These are phyloP conservation scores for Paraleonurus japonicus DNA, from an alignment of 257 asterid species.

Conservation along the genomic window DNA sequence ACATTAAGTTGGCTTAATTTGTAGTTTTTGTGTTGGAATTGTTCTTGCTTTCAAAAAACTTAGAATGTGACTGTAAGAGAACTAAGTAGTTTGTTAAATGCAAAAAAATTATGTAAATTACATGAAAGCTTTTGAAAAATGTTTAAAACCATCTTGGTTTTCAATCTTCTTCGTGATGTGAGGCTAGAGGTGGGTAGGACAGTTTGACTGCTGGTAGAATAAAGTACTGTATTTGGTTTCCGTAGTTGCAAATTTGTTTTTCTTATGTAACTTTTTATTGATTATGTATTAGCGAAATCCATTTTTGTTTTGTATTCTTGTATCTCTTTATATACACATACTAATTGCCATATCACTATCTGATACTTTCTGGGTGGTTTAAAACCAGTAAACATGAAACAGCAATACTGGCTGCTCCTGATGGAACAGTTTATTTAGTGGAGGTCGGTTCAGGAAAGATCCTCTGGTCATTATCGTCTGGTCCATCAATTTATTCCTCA, in stretches of 20 bases:
- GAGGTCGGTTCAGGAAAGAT: conserved; percentile 55
- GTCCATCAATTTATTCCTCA: conserved; percentile 75
- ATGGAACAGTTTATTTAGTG: conserved; percentile 70
- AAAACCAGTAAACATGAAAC: conserved; percentile 55
- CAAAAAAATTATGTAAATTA: not conserved
- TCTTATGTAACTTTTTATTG: not conserved
- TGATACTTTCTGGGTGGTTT: conserved; percentile 24
- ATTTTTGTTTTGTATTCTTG: not conserved
- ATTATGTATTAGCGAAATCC: not conserved
- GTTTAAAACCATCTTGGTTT: not conserved
- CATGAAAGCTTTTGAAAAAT: not conserved
- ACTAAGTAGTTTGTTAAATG: not conserved
- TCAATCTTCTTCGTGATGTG: not conserved
- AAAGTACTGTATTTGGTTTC: not conserved
- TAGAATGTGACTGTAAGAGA: not conserved
- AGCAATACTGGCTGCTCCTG: conserved; percentile 77
- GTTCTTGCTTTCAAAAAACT: not conserved
- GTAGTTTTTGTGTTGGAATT: not conserved
- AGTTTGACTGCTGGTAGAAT: not conserved
- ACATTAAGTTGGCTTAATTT: not conserved
- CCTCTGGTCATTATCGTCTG: conserved; percentile 77
- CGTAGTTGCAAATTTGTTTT: not conserved
- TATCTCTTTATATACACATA: conserved; percentile 5
- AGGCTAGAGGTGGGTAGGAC: not conserved
- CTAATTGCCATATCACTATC: conserved; percentile 19